Evolutionary conservation across 1,284 basidiomycete genomes (phyloP), one percentile per base, ranked within the genome.

Genomic region (Ustilago curta): DNA sequence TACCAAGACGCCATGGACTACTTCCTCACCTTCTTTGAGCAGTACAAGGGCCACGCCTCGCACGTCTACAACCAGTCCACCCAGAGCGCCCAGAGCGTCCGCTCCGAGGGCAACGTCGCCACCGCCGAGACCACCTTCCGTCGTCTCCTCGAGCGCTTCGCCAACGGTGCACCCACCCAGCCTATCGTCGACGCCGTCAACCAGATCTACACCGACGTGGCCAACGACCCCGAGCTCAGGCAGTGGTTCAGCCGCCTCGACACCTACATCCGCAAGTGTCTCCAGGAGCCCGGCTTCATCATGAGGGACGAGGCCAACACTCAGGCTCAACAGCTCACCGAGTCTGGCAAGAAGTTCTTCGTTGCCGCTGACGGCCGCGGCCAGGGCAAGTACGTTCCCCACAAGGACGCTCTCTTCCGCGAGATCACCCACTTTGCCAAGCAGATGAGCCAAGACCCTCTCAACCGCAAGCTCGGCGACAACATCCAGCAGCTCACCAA

Each of bases 231-330:
- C 54, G 91, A 91, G 79, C 89, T 98, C 47, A 87, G 74, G 74
- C 83, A 87, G 14, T 98, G 94, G 94, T 95, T 93, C 87, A 85
- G 83, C 44, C 85, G 86, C 21, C 88, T 94, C 60, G 88, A 92
- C 82, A 83, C 86, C 0, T 74, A 77, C 78, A 29, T 86, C 62
- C 83, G 84, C 64, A 77, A 90, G 88, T 87, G 91, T 27, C 88
- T 98, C 9, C 89, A 96, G 68, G 92, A 96, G 82, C 89, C 93
- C 0, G 95, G 95, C 31, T 99, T 91, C 83, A 89, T 98, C 59
- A 89, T 97, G 63, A 91, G 94, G 77, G 91, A 93, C 2, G 88
- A 90, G 39, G 93, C 81, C 66, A 79, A 84, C 75, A 87, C 86
- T 85, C 56, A 86, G 89, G 52, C 87, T 94, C 56, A 57, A 7